These are phyloP conservation scores for Exidia glandulosa DNA, from an alignment of 768 basidiomycete genomes.

Conservation along the genomic window DNA sequence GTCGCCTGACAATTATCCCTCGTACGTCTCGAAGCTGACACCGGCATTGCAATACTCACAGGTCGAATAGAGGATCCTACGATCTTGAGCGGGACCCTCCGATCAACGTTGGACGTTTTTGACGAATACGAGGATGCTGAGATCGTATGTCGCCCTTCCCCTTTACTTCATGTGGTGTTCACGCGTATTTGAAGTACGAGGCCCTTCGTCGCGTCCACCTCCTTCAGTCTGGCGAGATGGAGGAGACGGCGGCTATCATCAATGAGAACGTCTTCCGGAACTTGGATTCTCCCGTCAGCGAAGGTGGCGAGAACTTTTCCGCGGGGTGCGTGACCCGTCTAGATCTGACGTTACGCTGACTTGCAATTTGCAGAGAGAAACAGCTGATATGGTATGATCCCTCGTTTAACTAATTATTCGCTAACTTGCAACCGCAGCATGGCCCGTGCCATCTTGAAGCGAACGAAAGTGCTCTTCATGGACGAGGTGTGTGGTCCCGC, in stretches of 20 bases:
- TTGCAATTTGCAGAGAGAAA: slow-evolving; percentile 42
- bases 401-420: background rate
- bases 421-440: slow-evolving; percentile 31
- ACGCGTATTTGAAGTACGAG: slow-evolving; percentile 44
- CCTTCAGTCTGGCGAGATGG: slow-evolving; percentile 46
- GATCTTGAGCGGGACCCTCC: slow-evolving; percentile 71
- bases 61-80: slow-evolving; percentile 66
- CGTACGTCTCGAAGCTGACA: slow-evolving; percentile 28
- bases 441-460: slow-evolving; percentile 75
- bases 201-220: slow-evolving; percentile 76
- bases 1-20: slow-evolving; percentile 64
- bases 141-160: slow-evolving; percentile 40
- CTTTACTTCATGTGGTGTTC: slow-evolving; percentile 1
- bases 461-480: slow-evolving; percentile 72
- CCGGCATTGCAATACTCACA: background rate
- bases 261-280: slow-evolving; percentile 71
- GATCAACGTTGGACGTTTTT: slow-evolving; percentile 77
- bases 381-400: slow-evolving; percentile 48
- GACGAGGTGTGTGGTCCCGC: slow-evolving; percentile 64
- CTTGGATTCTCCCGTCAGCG: slow-evolving; percentile 62
- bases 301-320: slow-evolving; percentile 86
- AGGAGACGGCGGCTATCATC: slow-evolving; percentile 35
- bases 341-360: slow-evolving; percentile 8
- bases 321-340: slow-evolving; percentile 43
- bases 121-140: slow-evolving; percentile 76